A percentile compares a stretch with the other conserved stretches of the same genome.
phyloP scores from a whole-genome alignment of 768 basidiomycete genomes.

The Dioszegia hungarica region DNA sequence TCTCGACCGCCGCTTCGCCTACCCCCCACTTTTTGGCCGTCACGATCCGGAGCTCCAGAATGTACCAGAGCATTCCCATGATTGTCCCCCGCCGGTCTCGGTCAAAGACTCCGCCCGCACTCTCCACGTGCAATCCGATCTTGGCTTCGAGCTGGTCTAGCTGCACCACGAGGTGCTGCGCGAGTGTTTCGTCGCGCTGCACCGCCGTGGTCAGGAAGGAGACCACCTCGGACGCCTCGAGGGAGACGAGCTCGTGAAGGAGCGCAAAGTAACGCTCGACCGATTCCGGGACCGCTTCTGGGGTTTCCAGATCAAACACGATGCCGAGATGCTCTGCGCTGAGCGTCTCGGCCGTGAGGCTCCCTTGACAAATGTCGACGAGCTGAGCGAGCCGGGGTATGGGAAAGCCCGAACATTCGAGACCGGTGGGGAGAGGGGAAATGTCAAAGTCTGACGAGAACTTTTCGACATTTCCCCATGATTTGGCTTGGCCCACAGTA shows the following conservation, averaged over 20 bases:
- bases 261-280: not conserved
- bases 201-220: not conserved
- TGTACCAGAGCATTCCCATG: not conserved
- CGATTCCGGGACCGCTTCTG: not conserved
- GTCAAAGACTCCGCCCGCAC: not conserved
- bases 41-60: constrained; percentile 6
- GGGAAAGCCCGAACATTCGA: constrained; percentile 20
- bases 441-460: constrained; percentile 47
- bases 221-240: not conserved
- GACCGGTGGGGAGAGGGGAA: constrained; percentile 40
- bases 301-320: not conserved
- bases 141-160: not conserved
- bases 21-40: not conserved
- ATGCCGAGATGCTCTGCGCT: not conserved
- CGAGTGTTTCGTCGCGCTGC: not conserved
- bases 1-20: not conserved
- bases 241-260: not conserved
- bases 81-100: not conserved
- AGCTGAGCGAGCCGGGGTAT: constrained; percentile 3
- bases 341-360: not conserved
- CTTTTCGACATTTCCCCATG: constrained; percentile 45
- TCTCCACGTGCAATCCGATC: not conserved
- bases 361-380: not conserved
- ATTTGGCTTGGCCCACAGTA: constrained; percentile 33
- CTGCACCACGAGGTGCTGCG: not conserved